Base-by-base conservation (phyloP, 208 protist species). In the Leishmania turanica region DNA sequence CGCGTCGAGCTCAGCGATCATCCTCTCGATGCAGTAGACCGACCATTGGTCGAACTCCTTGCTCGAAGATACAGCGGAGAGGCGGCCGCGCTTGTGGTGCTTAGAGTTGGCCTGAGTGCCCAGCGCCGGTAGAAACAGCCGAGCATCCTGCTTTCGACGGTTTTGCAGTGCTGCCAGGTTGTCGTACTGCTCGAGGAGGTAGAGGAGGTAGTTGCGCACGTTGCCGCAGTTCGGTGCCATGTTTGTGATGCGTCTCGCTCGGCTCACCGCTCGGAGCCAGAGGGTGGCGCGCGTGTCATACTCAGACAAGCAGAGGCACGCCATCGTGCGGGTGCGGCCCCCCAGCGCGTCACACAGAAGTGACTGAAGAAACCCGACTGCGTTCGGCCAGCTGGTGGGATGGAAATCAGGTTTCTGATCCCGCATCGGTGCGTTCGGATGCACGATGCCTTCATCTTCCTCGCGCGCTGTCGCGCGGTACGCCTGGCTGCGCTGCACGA, bases 261-360 rank as follows among this genome's bases (percentile, higher is more conserved):
- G 54, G 31, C 66, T 34, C 60, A 86, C 27, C 37, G 40, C 58
- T 15, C 74, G 77, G 13, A 86, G 75, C 85, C 82, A 88, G 45
- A 74, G 65, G 7, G 75, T 66, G 15, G 72, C 78, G 58, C 77
- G 72, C 2, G 75, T 24, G 71, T 85, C 77, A 62, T 81, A 88
- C 77, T 88, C 77, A 34, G 84, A 88, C n/a, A 88, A 66, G 47
- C 80, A 88, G 45, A 81, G 64, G 62, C 81, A 88, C 37, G 76
- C 40, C 15, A 75, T 51, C 0, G 81, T 85, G 66, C 75, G 80
- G 40, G 77, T 88, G 40, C 77, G 77, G 11, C 82, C 85, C 27
- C 75, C 79, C 17, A 85, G 56, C 17, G 77, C 85, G n/a, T 82
- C 79, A 40, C 66, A 27, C 34, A 79, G 11, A 9, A 88, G 69